Conservation (phyloP, 2,329 filamentous ascomycete species). For the Rutstroemia sp. region DNA sequence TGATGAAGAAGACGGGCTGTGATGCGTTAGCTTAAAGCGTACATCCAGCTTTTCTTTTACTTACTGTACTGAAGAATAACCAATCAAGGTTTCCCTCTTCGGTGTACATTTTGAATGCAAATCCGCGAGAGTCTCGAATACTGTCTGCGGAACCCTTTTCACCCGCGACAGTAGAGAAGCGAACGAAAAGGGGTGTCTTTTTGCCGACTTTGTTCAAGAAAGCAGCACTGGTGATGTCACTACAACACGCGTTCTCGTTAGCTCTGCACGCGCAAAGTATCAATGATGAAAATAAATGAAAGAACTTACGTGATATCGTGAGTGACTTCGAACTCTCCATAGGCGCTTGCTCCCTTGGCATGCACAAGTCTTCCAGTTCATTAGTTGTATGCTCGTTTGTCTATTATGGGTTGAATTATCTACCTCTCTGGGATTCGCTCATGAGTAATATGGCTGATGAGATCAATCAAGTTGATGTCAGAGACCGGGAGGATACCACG, state of each 20-base stretch:
- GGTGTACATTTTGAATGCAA: conserved; percentile 42
- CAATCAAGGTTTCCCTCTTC: conserved; percentile 64
- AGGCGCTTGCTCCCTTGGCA: conserved; percentile 41
- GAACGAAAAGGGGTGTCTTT: conserved; percentile 50
- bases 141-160: conserved; percentile 39
- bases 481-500: neutral
- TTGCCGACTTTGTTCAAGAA: conserved; percentile 44
- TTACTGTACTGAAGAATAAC: conserved; percentile 61
- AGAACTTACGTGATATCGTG: conserved; percentile 9
- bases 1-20: conserved; percentile 63
- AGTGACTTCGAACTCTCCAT: conserved; percentile 14
- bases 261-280: too few relatives aligned
- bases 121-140: conserved; percentile 39
- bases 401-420: conserved; percentile 26
- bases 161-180: conserved; percentile 45
- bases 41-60: conserved; percentile 35
- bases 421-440: conserved; percentile 10
- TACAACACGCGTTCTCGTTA: too few relatives aligned
- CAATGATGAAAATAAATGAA: too few relatives aligned
- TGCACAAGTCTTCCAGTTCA: conserved; percentile 38
- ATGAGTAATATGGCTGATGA: neutral
- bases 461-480: neutral
- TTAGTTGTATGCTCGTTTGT: neutral
- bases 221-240: conserved; percentile 40
- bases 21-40: too few relatives aligned